These are phyloP conservation scores for Grigorovia transvaalensis DNA, from an alignment of 805 yeast species.

Conservation along the genomic window DNA sequence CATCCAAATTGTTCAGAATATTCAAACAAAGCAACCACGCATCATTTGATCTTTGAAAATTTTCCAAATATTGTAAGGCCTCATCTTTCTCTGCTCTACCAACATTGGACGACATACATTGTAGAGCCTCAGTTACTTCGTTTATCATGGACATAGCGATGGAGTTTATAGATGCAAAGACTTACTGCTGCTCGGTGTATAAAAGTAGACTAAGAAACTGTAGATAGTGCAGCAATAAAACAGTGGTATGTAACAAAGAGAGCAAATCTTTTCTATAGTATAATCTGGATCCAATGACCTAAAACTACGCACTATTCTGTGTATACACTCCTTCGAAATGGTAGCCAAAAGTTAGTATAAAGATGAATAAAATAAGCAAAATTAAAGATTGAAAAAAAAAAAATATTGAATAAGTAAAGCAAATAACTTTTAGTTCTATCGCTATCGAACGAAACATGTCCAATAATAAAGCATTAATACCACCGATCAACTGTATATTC, in stretches of 20 bases:
- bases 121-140: conserved; percentile 20
- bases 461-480: conserved; percentile 38
- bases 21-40: conserved; percentile 71
- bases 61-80: conserved; percentile 51
- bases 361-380: no score
- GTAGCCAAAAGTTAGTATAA: no score
- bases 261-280: no score
- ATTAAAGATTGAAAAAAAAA: neutral
- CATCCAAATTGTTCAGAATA: conserved; percentile 32
- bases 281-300: no score
- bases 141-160: conserved; percentile 3
- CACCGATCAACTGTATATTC: conserved; percentile 88
- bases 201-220: no score
- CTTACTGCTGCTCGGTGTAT: no score
- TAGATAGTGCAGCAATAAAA: no score
- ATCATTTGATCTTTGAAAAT: conserved; percentile 69
- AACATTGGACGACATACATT: conserved; percentile 23
- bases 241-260: no score
- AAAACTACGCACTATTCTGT: no score
- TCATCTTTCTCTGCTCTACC: conserved; percentile 28
- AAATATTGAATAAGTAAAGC: neutral
- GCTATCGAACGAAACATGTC: conserved; percentile 10
- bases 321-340: no score
- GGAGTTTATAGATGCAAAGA: neutral
- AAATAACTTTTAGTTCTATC: neutral